Percentiles rank a stretch among this genome's conserved stretches.
These are phyloP conservation scores for Coniferiporia sulphurascens DNA, from an alignment of 1,284 basidiomycete species.

Conservation along the genomic window DNA sequence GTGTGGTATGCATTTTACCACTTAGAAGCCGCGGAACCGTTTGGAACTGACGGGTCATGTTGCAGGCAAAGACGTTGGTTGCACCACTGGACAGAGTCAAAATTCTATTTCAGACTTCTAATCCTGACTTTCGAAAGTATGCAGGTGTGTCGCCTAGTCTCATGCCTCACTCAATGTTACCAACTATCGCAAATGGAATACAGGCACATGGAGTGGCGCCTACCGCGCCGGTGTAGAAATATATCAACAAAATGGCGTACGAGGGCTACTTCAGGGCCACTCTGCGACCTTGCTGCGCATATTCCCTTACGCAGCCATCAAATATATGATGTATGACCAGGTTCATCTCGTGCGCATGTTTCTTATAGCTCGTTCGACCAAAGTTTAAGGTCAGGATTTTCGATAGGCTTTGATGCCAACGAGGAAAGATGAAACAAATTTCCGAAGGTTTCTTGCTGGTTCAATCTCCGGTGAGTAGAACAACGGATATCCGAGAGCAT, in stretches of 20 bases:
- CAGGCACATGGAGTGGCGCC: conserved; percentile 83
- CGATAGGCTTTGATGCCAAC: conserved; percentile 78
- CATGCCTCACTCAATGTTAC: too few relatives aligned
- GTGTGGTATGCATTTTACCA: conserved; percentile 62
- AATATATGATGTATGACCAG: conserved; percentile 97
- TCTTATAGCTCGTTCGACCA: not conserved
- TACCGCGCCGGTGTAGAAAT: conserved; percentile 81
- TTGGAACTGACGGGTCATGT: conserved; percentile 4
- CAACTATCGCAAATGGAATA: not conserved
- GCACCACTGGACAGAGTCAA: conserved; percentile 98
- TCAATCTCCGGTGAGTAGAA: conserved; percentile 70
- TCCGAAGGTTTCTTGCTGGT: conserved; percentile 84
- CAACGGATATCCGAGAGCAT: not conserved
- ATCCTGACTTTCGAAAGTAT: conserved; percentile 93
- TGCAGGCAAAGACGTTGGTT: conserved; percentile 92
- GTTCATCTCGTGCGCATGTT: conserved; percentile 58
- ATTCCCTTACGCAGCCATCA: conserved; percentile 96
- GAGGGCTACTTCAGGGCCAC: conserved; percentile 93
- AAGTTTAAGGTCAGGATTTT: not conserved
- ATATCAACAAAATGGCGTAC: conserved; percentile 65
- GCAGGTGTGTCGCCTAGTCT: conserved; percentile 52
- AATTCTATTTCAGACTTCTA: conserved; percentile 97
- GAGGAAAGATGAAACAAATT: conserved; percentile 70
- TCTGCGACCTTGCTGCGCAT: conserved; percentile 82
- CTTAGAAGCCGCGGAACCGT: conserved; percentile 8